Evolutionary conservation across 768 basidiomycete genomes (phyloP).

Genomic region (Calvatia gigantea): DNA sequence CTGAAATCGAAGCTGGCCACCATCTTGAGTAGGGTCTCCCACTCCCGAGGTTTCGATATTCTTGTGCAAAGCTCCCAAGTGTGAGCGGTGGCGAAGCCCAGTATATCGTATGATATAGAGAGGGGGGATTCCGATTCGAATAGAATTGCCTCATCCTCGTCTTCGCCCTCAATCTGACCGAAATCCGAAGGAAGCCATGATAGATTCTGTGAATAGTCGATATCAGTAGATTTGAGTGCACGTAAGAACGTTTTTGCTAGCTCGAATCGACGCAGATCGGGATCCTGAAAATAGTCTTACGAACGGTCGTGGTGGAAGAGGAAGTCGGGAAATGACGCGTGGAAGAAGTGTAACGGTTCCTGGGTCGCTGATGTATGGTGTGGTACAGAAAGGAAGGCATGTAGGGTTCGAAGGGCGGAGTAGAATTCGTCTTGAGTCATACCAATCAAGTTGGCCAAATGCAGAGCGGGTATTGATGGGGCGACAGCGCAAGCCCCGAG

Average conservation of each 20-base stretch:
- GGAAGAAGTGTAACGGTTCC: not conserved
- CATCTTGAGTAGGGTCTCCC: not conserved
- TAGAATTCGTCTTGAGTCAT: not conserved
- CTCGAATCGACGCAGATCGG: not conserved
- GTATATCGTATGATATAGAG: not conserved
- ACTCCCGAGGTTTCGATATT: too few species aligned
- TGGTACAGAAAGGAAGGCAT: not conserved
- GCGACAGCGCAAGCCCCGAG: not conserved
- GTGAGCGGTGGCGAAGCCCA: not conserved
- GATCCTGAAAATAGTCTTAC: not conserved
- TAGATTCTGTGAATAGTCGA: not conserved
- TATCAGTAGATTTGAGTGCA: not conserved
- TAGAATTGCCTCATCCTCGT: not conserved
- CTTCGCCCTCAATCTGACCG: too few species aligned
- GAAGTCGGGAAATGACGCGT: not conserved
- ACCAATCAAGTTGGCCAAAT: not conserved
- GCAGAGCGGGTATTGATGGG: not conserved
- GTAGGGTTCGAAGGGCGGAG: not conserved
- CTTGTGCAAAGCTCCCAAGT: not conserved
- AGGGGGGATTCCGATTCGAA: too few species aligned
- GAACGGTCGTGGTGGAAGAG: not conserved
- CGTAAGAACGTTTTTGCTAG: not conserved
- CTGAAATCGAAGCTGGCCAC: not conserved
- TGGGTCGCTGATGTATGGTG: not conserved
- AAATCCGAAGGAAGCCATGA: too few species aligned